Percentiles rank a stretch among this genome's conserved stretches.
These are phyloP conservation scores for Teunomyces tritomae DNA, from an alignment of 805 yeast species.

Conservation along the genomic window DNA sequence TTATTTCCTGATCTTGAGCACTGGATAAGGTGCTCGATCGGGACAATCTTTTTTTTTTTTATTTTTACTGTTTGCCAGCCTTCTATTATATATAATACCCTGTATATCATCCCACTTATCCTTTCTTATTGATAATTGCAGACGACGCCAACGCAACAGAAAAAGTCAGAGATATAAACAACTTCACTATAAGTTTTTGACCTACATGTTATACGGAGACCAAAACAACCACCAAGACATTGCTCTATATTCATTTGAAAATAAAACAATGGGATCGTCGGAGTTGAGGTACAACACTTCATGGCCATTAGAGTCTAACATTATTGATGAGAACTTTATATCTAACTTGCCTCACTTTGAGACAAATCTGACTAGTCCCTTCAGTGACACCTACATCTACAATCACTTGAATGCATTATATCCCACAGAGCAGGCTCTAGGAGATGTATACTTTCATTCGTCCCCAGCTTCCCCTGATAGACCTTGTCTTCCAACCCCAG, in stretches of 20 bases:
- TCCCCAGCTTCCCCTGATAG: not conserved
- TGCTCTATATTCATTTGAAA: not conserved
- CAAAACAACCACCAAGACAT: not conserved
- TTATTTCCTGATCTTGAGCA: not conserved
- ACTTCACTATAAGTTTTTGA: too few relatives aligned
- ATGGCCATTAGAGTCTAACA: not conserved
- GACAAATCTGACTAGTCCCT: not conserved
- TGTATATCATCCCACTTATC: not conserved
- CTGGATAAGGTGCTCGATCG: not conserved
- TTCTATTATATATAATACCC: conserved; percentile 1
- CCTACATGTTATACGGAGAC: not conserved
- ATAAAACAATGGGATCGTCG: not conserved
- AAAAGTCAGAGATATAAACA: too few relatives aligned
- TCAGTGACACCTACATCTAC: not conserved
- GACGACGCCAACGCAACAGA: not conserved
- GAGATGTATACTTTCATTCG: not conserved
- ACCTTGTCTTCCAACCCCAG: not conserved
- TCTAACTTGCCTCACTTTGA: not conserved
- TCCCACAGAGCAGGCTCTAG: not conserved
- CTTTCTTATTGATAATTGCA: not conserved
- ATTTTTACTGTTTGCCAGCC: not conserved
- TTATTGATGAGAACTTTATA: not conserved
- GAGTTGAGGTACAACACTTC: not conserved
- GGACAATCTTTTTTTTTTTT: not conserved
- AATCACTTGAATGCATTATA: not conserved